Evolutionary conservation across 108 stramenopile genomes (phyloP).

Genomic region (Licmophora abbreviata): DNA sequence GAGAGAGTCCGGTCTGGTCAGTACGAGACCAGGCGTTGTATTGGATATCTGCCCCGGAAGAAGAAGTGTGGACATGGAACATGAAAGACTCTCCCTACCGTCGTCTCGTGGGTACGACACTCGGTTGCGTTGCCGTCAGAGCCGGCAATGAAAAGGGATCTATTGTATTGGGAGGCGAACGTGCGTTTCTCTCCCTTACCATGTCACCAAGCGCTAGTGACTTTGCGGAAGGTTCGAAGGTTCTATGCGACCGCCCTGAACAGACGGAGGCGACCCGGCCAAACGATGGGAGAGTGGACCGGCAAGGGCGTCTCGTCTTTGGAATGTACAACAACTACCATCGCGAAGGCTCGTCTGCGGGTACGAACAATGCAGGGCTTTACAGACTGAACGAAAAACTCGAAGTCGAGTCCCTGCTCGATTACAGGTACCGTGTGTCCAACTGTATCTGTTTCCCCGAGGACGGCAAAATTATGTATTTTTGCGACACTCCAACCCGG

Average conservation of each 20-base stretch:
- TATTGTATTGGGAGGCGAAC: constrained; percentile 38
- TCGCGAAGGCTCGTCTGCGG: constrained; percentile 40
- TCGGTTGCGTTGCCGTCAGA: constrained; percentile 46
- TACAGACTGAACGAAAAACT: constrained; percentile 27
- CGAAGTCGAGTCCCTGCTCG: constrained; percentile 29
- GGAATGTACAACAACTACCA: constrained; percentile 78
- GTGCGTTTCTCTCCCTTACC: constrained; percentile 28
- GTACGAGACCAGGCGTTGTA: constrained; percentile 41
- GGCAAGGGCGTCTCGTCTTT: constrained; percentile 47
- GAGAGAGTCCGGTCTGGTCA: constrained; percentile 63
- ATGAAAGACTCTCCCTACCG: constrained; percentile 39
- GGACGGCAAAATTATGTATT: constrained; percentile 46
- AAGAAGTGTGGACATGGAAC: constrained; percentile 62
- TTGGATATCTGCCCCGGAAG: constrained; percentile 67
- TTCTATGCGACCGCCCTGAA: constrained; percentile 48
- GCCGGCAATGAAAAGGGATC: constrained; percentile 11
- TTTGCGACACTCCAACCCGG: constrained; percentile 60
- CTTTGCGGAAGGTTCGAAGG: constrained; percentile 19
- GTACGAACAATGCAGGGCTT: constrained; percentile 48
- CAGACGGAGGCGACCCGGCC: constrained; percentile 39
- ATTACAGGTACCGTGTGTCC: constrained; percentile 46
- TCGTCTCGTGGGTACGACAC: constrained; percentile 34
- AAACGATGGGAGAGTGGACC: constrained; percentile 69
- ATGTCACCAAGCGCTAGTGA: constrained; percentile 19
- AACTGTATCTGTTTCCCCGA: constrained; percentile 62